Percentiles rank a stretch among this genome's conserved stretches.
Conservation (phyloP, 1,139 yeast genomes). For the Pichia sp. region DNA sequence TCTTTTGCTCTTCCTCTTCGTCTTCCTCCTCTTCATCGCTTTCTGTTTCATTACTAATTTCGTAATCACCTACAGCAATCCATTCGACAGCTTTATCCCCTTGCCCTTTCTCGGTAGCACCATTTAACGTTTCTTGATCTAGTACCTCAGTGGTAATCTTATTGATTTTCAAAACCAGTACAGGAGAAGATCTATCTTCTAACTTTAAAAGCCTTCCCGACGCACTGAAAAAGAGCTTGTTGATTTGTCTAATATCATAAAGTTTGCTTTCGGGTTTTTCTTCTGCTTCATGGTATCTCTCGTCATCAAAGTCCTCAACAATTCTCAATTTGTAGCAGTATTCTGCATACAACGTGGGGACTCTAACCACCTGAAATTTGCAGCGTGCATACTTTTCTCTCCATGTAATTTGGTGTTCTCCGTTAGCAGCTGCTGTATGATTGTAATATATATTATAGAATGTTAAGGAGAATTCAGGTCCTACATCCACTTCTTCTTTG, state of each 20-base stretch:
- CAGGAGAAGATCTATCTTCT: constrained; percentile 65
- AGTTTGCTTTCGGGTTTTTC: constrained; percentile 36
- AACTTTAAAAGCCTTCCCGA: constrained; percentile 65
- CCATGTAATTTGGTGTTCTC: constrained; percentile 54
- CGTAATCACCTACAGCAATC: constrained; percentile 26
- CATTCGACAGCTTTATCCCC: constrained; percentile 31
- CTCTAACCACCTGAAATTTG: constrained; percentile 41
- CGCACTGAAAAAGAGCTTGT: constrained; percentile 64
- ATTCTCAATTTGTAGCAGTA: constrained; percentile 48
- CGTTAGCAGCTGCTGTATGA: constrained; percentile 35
- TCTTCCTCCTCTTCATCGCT: constrained; percentile 13
- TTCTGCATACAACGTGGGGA: constrained; percentile 17
- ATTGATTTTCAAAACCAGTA: constrained; percentile 55
- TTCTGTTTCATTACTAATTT: constrained; percentile 10
- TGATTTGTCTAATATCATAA: constrained; percentile 43
- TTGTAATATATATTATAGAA: constrained; percentile 66
- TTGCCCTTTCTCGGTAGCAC: constrained; percentile 28
- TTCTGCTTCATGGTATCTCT: constrained; percentile 63
- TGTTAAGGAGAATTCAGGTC: constrained; percentile 59
- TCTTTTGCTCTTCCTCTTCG: constrained; percentile 15
- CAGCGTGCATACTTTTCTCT: constrained; percentile 69
- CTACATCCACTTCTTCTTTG: constrained; percentile 39
- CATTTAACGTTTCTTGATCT: constrained; percentile 8
- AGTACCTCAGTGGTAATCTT: constrained; percentile 27
- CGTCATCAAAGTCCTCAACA: constrained; percentile 65